These are phyloP conservation scores for Moesziomyces aphidis DNA, from an alignment of 1,284 basidiomycete genomes.

Conservation along the genomic window DNA sequence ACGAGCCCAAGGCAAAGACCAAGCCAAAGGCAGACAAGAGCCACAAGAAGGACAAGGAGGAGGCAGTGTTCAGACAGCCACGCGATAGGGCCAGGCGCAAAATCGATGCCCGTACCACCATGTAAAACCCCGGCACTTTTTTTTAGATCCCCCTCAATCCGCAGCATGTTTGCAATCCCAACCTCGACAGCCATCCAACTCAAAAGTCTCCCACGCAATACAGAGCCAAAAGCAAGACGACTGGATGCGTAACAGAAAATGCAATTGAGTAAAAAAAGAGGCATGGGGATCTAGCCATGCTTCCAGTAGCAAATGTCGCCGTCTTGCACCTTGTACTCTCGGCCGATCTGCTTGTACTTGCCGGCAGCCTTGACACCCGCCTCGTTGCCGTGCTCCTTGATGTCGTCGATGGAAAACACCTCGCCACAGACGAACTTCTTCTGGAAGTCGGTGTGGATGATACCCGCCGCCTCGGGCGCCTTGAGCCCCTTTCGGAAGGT, in stretches of 20 bases:
- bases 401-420: slow-evolving; percentile 92
- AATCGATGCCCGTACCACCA: slow-evolving; percentile 28
- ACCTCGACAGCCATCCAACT: too few relatives aligned
- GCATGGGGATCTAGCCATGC: slow-evolving; percentile 19
- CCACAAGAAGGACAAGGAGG: slow-evolving; percentile 1
- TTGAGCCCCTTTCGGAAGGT: slow-evolving; percentile 93
- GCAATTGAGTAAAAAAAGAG: too few relatives aligned
- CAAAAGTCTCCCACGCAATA: too few relatives aligned
- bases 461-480: slow-evolving; percentile 96
- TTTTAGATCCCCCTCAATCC: too few relatives aligned
- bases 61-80: slow-evolving; percentile 29
- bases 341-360: slow-evolving; percentile 94
- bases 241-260: too few relatives aligned
- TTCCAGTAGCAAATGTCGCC: slow-evolving; percentile 65
- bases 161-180: too few relatives aligned
- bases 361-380: slow-evolving; percentile 92
- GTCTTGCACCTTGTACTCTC: slow-evolving; percentile 81
- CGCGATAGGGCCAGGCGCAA: slow-evolving; percentile 37
- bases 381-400: slow-evolving; percentile 93
- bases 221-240: too few relatives aligned
- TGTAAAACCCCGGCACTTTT: slow-evolving; percentile 3
- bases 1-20: background rate
- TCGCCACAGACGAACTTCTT: slow-evolving; percentile 99
- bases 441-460: slow-evolving; percentile 96
- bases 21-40: background rate